Evolutionary conservation across 1,284 basidiomycete genomes (phyloP).

Genomic region (Erythrobasidium hasegawianum): DNA sequence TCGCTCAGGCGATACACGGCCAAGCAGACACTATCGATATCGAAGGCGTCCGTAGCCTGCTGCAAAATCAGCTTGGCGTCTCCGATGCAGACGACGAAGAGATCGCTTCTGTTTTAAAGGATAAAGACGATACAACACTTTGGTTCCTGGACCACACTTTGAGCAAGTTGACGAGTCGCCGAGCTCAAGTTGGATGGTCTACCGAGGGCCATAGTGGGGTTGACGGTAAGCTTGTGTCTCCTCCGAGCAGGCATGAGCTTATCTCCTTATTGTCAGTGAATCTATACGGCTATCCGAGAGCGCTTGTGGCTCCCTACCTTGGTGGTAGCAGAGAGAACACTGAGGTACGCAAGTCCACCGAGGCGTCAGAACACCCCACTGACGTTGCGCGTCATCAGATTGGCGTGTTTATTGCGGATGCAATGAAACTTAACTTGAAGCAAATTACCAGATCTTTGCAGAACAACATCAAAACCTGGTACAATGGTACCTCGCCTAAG

Average conservation of each 20-base stretch:
- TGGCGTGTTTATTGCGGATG: constrained; percentile 42
- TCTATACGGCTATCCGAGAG: constrained; percentile 48
- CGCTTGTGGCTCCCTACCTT: constrained; percentile 39
- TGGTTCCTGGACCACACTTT: constrained; percentile 30
- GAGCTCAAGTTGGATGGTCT: constrained; percentile 51
- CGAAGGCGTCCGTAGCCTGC: constrained; percentile 38
- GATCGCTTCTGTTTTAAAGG: constrained; percentile 42
- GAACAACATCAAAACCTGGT: constrained; percentile 37
- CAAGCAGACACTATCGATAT: constrained; percentile 35
- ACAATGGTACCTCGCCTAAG: not conserved
- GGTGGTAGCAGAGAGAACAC: constrained; percentile 51
- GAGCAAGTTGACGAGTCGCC: constrained; percentile 40
- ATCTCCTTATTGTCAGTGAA: constrained; percentile 47
- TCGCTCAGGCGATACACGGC: constrained; percentile 39
- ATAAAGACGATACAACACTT: constrained; percentile 37
- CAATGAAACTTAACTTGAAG: constrained; percentile 44
- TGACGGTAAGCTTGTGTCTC: no score
- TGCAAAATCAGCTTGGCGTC: constrained; percentile 44
- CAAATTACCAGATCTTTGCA: constrained; percentile 19
- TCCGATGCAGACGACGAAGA: constrained; percentile 44
- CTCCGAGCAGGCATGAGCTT: no score
- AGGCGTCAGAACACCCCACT: no score
- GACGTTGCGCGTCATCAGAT: constrained; percentile 38
- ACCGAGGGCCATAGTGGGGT: constrained; percentile 51
- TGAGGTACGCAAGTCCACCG: constrained; percentile 43